Conservation (phyloP, 176 grass and related monocot species). For the Pontederia crassipes region DNA sequence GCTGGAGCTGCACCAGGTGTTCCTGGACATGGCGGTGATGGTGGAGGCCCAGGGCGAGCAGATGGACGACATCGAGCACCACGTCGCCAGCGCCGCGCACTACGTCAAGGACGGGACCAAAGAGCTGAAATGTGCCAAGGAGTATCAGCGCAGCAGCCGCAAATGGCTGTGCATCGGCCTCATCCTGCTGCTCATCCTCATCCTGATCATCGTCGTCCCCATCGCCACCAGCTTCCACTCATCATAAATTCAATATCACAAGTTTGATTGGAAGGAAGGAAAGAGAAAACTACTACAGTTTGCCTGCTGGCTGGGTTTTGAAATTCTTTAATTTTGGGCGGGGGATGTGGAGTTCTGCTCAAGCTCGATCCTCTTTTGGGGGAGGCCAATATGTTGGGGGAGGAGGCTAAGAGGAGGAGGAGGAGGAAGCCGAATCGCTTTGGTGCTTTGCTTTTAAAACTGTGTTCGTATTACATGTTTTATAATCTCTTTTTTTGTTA, state of each 20-base stretch:
- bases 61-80: constrained; percentile 48
- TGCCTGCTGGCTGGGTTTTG: neutral
- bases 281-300: no score
- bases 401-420: no score
- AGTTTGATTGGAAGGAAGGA: neutral
- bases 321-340: neutral
- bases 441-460: no score
- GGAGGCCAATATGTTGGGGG: neutral
- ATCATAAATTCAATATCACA: constrained; percentile 12
- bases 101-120: constrained; percentile 63
- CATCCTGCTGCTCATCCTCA: constrained; percentile 50
- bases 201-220: constrained; percentile 59
- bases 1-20: no score
- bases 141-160: constrained; percentile 68
- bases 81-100: constrained; percentile 47
- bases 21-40: no score
- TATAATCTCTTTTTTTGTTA: no score
- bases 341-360: constrained; percentile 45
- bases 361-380: constrained; percentile 18
- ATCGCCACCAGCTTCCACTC: constrained; percentile 52
- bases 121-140: constrained; percentile 48
- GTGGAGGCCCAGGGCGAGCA: no score
- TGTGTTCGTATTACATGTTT: no score
- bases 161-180: constrained; percentile 76
- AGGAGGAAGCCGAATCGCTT: no score